phyloP scores from a whole-genome alignment of 805 yeast species.

The Candida mattraensis region DNA sequence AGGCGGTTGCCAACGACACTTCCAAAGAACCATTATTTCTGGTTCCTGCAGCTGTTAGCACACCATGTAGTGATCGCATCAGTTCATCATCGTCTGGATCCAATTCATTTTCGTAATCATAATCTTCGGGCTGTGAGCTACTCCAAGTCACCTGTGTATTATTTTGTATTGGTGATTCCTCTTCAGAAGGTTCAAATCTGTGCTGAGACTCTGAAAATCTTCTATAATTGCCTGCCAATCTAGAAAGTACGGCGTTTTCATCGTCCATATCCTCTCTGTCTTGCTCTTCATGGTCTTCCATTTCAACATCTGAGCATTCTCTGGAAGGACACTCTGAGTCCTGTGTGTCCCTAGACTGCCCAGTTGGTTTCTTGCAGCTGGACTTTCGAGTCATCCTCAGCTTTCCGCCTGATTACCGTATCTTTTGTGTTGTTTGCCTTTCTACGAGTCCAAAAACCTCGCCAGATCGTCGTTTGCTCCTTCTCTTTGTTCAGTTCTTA shows the following conservation, averaged over 20 bases:
- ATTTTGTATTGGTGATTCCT: slow-evolving; percentile 18
- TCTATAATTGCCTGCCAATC: slow-evolving; percentile 43
- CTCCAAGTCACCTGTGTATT: slow-evolving; percentile 12
- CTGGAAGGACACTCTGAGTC: slow-evolving; percentile 12
- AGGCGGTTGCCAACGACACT: slow-evolving; percentile 10
- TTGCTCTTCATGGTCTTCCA: slow-evolving; percentile 20
- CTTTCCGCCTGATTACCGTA: no score
- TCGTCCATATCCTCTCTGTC: slow-evolving; percentile 30
- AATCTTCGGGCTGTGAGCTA: neutral
- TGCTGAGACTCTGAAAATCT: slow-evolving; percentile 31
- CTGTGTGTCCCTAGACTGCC: slow-evolving; percentile 2
- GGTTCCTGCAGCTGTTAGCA: slow-evolving; percentile 9
- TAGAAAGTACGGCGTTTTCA: slow-evolving; percentile 29
- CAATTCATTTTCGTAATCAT: slow-evolving; percentile 8
- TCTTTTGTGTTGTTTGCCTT: slow-evolving; percentile 2
- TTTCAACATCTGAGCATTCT: slow-evolving; percentile 31
- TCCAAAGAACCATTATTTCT: slow-evolving; percentile 7
- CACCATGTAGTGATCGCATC: slow-evolving; percentile 19
- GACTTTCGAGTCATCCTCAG: slow-evolving; percentile 4
- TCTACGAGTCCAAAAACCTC: no score
- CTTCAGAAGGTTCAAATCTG: slow-evolving; percentile 12
- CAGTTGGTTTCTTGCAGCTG: slow-evolving; percentile 9
- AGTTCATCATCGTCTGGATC: slow-evolving; percentile 21
- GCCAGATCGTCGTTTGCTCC: no score
- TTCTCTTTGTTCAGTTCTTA: no score